These are phyloP conservation scores for Hypoxylon sp. DNA, from an alignment of 2,329 filamentous ascomycete species.

Conservation along the genomic window DNA sequence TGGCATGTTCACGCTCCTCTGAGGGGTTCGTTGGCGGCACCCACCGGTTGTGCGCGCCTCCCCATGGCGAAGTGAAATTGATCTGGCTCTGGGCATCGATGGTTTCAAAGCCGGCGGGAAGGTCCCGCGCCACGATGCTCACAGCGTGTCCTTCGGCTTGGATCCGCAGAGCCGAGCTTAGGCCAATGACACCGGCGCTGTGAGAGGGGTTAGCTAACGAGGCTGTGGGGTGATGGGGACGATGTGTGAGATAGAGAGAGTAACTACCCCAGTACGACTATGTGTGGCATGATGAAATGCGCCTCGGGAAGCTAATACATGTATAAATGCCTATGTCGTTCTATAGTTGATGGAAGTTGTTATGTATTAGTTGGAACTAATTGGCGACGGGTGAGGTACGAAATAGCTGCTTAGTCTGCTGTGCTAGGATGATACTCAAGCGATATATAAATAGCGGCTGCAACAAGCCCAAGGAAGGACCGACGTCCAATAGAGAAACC, in stretches of 20 bases:
- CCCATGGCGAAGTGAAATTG: slow-evolving; percentile 72
- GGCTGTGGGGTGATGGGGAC: background rate
- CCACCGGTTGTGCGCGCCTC: slow-evolving; percentile 69
- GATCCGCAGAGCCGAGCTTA: slow-evolving; percentile 64
- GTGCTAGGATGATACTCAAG: background rate
- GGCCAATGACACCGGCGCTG: slow-evolving; percentile 69
- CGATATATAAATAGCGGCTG: background rate
- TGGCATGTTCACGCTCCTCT: slow-evolving; percentile 59
- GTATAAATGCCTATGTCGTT: background rate
- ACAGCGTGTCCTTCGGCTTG: slow-evolving; percentile 59
- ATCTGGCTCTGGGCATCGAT: slow-evolving; percentile 59
- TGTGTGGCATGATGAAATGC: slow-evolving; percentile 43
- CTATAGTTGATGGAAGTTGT: background rate
- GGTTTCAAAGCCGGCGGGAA: slow-evolving; percentile 64
- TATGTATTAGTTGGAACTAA: background rate
- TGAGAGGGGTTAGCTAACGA: slow-evolving; percentile 11
- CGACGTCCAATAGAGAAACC: background rate
- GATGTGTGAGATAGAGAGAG: background rate
- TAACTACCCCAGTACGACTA: slow-evolving; percentile 52
- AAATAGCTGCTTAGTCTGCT: background rate
- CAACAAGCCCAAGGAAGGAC: background rate
- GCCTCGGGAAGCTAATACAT: background rate
- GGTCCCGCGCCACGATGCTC: slow-evolving; percentile 63
- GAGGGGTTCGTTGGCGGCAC: slow-evolving; percentile 59
- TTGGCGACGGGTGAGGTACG: background rate